Base-by-base conservation (phyloP, 805 yeast species). In the Candida maltosa region DNA sequence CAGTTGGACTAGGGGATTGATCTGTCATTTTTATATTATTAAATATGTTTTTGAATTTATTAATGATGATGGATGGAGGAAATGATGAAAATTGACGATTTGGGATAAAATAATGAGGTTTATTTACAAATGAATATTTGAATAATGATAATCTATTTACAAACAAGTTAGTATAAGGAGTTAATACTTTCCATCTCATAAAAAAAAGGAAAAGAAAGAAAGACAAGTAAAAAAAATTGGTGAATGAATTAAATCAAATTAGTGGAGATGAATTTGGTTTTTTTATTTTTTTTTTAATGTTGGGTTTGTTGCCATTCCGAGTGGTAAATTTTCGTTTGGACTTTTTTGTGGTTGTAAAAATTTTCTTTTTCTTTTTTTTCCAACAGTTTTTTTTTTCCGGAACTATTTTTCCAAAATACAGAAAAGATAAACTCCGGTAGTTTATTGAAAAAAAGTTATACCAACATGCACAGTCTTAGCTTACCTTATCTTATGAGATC, bases 11-110 rank as follows among this genome's bases (percentile, higher is more conserved):
- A n/a, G 18, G 11, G 7, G 39, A 21, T 17, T 16, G 3, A 16
- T 16, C 27, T 14, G 42, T 31, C 42, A 39, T 39, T n/a, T 14
- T 7, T 24, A 11, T 24, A 24, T 11, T 24, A 6, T n/a, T 10
- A 28, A 28, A 19, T 5, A 14, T 28, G 14, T 28, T 28, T 6
- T 11, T 28, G 10, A 17, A 19, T 17, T 6, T 6, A 6, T 6
- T 28, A 17, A 16, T 28, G 31, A 19, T 28, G 16, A 19, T 28
- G 31, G 14, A n/a, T 17, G 11, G 31, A 28, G 24, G 14, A 12
- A 22, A 11, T 12, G 11, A 12, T 22, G 25, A 12, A 12, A 11
- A 12, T 12, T 22, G 25, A 11, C 12, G 25, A 12, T 22, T n/a
- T n/a, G n/a, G n/a, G n/a, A n/a, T n/a, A n/a, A n/a, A n/a, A n/a